Conservation (phyloP, 306 rosid species). For the Cucumis cinereus region DNA sequence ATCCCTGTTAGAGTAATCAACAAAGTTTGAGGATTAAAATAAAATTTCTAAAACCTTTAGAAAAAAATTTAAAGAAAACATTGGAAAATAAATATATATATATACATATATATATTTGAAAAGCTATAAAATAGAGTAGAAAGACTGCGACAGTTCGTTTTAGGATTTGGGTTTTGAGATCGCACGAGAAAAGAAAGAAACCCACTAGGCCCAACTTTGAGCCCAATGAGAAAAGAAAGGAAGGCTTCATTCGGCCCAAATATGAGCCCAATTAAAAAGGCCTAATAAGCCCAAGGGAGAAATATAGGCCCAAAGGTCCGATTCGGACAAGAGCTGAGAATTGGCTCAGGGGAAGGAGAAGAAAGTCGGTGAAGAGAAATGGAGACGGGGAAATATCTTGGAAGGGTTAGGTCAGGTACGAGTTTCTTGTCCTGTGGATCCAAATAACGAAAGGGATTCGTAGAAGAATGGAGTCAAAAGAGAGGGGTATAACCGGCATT, state of each 20-base stretch:
- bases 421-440: neutral
- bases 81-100: too few relatives aligned
- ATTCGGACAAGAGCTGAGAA: neutral
- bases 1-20: too few relatives aligned
- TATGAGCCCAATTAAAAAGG: neutral
- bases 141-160: neutral
- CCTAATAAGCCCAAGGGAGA: neutral
- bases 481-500: constrained; percentile 16
- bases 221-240: neutral
- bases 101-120: too few relatives aligned
- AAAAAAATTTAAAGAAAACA: too few relatives aligned
- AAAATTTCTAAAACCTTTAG: too few relatives aligned
- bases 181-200: neutral
- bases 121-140: too few relatives aligned
- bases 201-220: neutral
- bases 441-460: neutral
- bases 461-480: neutral
- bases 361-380: neutral
- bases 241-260: neutral
- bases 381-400: neutral
- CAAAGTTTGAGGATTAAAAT: neutral
- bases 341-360: neutral
- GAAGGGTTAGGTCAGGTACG: neutral
- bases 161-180: neutral
- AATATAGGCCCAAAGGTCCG: neutral